Conservation (phyloP, 192 early-diverging fungal species). For the Dissophora ornata region DNA sequence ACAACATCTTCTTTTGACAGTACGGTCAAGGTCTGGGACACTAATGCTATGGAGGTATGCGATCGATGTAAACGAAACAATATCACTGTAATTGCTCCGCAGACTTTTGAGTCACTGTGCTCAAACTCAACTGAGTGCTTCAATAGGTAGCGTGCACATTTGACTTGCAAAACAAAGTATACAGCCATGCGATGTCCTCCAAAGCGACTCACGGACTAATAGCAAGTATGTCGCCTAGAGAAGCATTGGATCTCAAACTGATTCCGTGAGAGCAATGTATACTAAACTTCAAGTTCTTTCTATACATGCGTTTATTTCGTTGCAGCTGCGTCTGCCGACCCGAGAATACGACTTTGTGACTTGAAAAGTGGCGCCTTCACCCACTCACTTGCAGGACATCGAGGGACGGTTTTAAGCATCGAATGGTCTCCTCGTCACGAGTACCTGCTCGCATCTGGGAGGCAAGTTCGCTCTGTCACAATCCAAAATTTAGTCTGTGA, state of each 20-base stretch:
- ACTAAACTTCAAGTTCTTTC: too few species aligned
- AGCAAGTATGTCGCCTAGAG: conserved; percentile 72
- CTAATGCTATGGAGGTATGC: conserved; percentile 72
- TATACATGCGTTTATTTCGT: too few species aligned
- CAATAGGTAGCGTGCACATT: conserved; percentile 72
- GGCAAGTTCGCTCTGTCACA: conserved; percentile 58
- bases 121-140: not conserved
- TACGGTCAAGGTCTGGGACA: conserved; percentile 86
- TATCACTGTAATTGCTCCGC: not conserved
- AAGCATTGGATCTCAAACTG: too few species aligned
- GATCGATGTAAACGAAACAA: not conserved
- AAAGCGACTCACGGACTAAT: conserved; percentile 81
- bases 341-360: conserved; percentile 84
- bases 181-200: conserved; percentile 79
- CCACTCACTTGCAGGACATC: conserved; percentile 71
- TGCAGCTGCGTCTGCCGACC: conserved; percentile 72
- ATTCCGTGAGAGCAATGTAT: too few species aligned
- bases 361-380: conserved; percentile 69
- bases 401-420: conserved; percentile 64
- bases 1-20: conserved; percentile 81
- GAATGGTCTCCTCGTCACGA: conserved; percentile 84
- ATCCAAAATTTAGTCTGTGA: too few species aligned
- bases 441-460: conserved; percentile 78
- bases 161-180: conserved; percentile 73
- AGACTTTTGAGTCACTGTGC: not conserved